Percentiles rank a stretch among this genome's conserved stretches.
Conservation (phyloP, 2,329 filamentous ascomycete genomes). For the Neofusicoccum parvum region DNA sequence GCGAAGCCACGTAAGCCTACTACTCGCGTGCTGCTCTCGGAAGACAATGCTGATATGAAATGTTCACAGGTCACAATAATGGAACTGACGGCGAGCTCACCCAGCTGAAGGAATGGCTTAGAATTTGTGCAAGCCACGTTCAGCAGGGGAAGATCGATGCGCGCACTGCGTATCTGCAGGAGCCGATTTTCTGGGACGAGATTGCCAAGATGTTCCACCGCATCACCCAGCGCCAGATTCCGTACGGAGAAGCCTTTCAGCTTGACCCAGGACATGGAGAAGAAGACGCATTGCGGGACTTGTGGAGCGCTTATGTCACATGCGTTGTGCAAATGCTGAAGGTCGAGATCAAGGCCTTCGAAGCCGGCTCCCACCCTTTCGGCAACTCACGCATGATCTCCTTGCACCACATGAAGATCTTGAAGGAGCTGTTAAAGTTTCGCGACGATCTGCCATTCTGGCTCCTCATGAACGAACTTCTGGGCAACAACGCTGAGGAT, state of each 20-base stretch:
- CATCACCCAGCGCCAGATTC: slow-evolving; percentile 27
- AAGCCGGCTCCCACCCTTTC: neutral
- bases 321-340: slow-evolving; percentile 15
- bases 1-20: slow-evolving; percentile 11
- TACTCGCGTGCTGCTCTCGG: neutral
- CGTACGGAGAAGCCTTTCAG: slow-evolving; percentile 25
- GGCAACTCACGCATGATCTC: neutral
- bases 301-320: slow-evolving; percentile 4
- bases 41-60: neutral
- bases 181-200: slow-evolving; percentile 38
- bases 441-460: slow-evolving; percentile 15
- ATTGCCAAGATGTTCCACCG: slow-evolving; percentile 33
- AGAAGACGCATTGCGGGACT: slow-evolving; percentile 10
- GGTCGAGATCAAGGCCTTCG: neutral
- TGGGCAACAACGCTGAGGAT: neutral
- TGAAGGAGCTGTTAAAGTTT: neutral
- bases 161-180: slow-evolving; percentile 28
- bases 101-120: slow-evolving; percentile 4
- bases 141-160: neutral
- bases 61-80: neutral
- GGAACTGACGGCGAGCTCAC: slow-evolving; percentile 10
- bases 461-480: slow-evolving; percentile 4
- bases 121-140: neutral
- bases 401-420: slow-evolving; percentile 1
- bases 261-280: neutral